Conservation (phyloP, 192 early-diverging fungal species). For the Entomortierella lignicola region DNA sequence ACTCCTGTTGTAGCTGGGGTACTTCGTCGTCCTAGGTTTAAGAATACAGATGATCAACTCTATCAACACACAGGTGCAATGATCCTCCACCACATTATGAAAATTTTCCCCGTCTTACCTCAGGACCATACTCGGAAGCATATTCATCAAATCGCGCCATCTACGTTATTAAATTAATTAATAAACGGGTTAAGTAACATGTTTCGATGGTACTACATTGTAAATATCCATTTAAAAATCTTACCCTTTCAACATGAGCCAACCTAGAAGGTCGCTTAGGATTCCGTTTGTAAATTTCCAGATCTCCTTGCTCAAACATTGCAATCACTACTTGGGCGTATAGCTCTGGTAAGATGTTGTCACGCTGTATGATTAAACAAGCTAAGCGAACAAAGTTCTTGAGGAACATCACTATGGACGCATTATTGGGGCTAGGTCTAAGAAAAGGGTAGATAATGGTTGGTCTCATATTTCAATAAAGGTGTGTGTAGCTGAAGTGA, state of each 20-base stretch:
- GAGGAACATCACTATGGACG: constrained; percentile 10
- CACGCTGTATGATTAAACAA: constrained; percentile 22
- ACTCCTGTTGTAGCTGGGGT: constrained; percentile 32
- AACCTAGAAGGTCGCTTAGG: constrained; percentile 37
- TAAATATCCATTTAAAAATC: background rate
- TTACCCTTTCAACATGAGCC: constrained; percentile 21
- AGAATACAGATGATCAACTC: too few species aligned
- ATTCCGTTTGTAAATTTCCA: constrained; percentile 39
- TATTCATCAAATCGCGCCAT: constrained; percentile 36
- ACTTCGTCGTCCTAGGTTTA: constrained; percentile 27
- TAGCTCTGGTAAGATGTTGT: constrained; percentile 21
- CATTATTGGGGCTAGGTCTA: constrained; percentile 23
- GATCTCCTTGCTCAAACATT: constrained; percentile 37
- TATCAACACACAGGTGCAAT: too few species aligned
- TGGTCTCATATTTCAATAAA: too few species aligned
- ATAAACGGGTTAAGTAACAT: background rate
- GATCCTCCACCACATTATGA: background rate
- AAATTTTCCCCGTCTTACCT: constrained; percentile 6
- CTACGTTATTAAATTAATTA: background rate
- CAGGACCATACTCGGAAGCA: constrained; percentile 22
- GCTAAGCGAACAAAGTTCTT: constrained; percentile 33
- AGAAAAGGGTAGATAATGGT: background rate
- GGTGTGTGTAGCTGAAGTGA: too few species aligned
- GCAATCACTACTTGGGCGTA: constrained; percentile 19
- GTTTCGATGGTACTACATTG: too few species aligned